Conservation (phyloP, 108 stramenopile species). For the Halocafeteria seosinensis region DNA sequence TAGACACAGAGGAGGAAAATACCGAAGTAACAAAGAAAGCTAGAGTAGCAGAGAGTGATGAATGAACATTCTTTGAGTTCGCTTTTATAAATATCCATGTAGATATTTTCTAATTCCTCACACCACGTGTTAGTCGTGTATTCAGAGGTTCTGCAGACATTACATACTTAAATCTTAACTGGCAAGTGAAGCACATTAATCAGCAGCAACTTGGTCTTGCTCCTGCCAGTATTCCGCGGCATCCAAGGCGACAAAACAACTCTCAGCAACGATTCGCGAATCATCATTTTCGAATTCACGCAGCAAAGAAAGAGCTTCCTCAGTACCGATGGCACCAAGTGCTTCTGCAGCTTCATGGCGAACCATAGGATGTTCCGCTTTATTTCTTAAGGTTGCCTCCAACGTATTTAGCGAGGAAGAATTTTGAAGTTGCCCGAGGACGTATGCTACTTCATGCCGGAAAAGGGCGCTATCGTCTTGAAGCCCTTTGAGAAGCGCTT, state of each 20-base stretch:
- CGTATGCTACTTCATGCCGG: constrained; percentile 96
- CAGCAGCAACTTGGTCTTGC: too few species aligned
- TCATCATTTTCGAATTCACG: constrained; percentile 53
- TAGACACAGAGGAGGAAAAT: too few species aligned
- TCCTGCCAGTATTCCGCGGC: constrained; percentile 66
- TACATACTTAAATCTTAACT: too few species aligned
- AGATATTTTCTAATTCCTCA: too few species aligned
- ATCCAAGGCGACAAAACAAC: constrained; percentile 80
- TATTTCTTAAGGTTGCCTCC: constrained; percentile 38
- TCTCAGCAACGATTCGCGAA: constrained; percentile 49
- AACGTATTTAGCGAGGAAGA: constrained; percentile 56
- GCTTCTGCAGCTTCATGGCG: constrained; percentile 94
- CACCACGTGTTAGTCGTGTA: too few species aligned
- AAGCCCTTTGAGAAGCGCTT: constrained; percentile 52
- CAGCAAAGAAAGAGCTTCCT: constrained; percentile 51
- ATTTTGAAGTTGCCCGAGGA: constrained; percentile 87
- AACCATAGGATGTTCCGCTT: constrained; percentile 78
- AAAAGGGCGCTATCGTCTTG: constrained; percentile 59
- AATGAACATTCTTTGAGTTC: too few species aligned
- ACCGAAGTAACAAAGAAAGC: too few species aligned
- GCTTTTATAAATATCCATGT: too few species aligned
- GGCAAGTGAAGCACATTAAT: too few species aligned
- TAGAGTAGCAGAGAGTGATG: too few species aligned
- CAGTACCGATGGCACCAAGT: constrained; percentile 72
- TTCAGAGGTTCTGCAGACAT: too few species aligned